Base-by-base conservation (phyloP, 2,329 filamentous ascomycete genomes). In the Diplodia seriata region DNA sequence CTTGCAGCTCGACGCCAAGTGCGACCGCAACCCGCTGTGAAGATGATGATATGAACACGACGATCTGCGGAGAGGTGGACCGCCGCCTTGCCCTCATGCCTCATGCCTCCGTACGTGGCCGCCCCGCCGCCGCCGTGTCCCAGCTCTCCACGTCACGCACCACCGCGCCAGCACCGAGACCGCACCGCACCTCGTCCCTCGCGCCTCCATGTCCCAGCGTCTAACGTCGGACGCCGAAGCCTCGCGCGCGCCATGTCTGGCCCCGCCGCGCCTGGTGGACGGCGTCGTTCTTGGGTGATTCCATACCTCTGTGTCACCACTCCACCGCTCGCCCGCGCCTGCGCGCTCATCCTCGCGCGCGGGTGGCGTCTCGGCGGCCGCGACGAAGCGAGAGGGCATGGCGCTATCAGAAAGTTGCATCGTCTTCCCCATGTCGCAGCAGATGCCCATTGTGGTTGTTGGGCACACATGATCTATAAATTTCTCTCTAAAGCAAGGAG, bases 401-500 rank as follows among this genome's bases (percentile, higher is more conserved):
- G 33, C 56, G 20, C 56, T 61, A 61, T 61, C 56, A 49, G 40
- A 49, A 47, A 49, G 56, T 26, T 61, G 56, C 56, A 49, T 61
- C 56, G 20, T 26, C 36, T 43, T 43, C 18, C 55, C 55, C 54
- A 57, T 40, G 18, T 18, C 55, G 20, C 56, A 36, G 31, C 38
- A 49, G 36, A 43, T 40, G 36, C 5, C 40, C 18, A 33, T 20
- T 12, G 40, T 33, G 14, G 14, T 64, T 54, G 50, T 29, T 29
- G 47, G 31, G 47, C 62, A 65, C 62, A 65, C 62, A 65, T 65
- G 62, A 65, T 65, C 62, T 55, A 36, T 65, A 43, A 33, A 29
- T 65, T 54, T 51, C 11, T 65, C 43, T 47, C 62, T 65, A 40
- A 65, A 54, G 62, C 62, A 65, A 65, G 62, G 62, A 65, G 62